Base-by-base conservation (phyloP, 2,329 filamentous ascomycete species). In the Cercospora zeae-maydis region DNA sequence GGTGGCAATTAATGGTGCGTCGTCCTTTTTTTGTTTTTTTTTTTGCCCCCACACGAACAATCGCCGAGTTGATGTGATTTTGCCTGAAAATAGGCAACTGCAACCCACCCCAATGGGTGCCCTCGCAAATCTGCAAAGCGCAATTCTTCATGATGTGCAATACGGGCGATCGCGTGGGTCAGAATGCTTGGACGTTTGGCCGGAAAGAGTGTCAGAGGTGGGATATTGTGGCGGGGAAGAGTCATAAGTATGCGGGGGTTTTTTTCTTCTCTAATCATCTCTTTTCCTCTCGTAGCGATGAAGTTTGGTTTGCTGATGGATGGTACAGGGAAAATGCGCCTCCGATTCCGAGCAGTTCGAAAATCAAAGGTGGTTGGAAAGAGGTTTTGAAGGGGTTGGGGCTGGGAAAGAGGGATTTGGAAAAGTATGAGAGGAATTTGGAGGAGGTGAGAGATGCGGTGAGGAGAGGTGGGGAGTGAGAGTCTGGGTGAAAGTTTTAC, bases 61-160 rank as follows among this genome's bases (percentile, higher is more conserved):
- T 27, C 6, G 24, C 24, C 6, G 24, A 27, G n/a, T n/a, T n/a
- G n/a, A n/a, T n/a, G n/a, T n/a, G n/a, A n/a, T n/a, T n/a, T n/a
- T n/a, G n/a, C n/a, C n/a, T n/a, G 16, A 45, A 10, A 9, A n/a
- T 14, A 63, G 61, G 61, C 3, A 59, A 54, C 2, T 63, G 61
- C 24, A 39, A 42, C 24, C 61, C 61, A 9, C 34, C 61, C 7
- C 61, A 63, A 52, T 63, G 61, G 61, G 61, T 63, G 4, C 61
- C 61, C 4, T 37, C 51, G 1, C n/a, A 30, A 2, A 59, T 59
- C 13, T 63, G 61, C 56, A 56, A 51, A 21, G 3, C 49, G 1
- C 61, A 63, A 16, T 63, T 63, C 51, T 59, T 55, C 31, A 16
- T 55, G 10, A 58, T 58, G 56, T 63, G 61, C 31, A 45, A 53